A percentile compares a stretch with the other conserved stretches of the same genome.
These are phyloP conservation scores for Paramecium sonneborni DNA, from an alignment of 73 alveolate species.

Conservation along the genomic window DNA sequence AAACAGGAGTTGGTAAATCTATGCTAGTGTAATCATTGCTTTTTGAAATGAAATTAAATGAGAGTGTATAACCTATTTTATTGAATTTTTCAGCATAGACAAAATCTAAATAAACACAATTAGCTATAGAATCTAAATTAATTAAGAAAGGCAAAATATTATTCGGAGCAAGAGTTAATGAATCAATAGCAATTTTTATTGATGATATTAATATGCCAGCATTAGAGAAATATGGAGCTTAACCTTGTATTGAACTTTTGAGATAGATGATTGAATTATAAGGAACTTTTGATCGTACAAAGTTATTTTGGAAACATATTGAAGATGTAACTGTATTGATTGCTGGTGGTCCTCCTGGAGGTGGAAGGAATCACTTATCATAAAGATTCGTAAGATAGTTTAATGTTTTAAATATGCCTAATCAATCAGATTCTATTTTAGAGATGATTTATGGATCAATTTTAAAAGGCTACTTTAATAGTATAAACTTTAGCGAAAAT, in stretches of 20 bases:
- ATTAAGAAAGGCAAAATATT: constrained; percentile 93
- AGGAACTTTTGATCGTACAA: constrained; percentile 93
- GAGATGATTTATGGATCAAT: constrained; percentile 81
- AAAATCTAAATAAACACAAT: constrained; percentile 84
- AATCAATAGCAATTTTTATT: constrained; percentile 88
- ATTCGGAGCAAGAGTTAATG: constrained; percentile 92
- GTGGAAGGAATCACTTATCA: constrained; percentile 94
- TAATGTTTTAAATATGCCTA: constrained; percentile 88
- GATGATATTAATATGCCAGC: constrained; percentile 98
- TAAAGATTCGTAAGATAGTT: constrained; percentile 94
- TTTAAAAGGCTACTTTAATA: constrained; percentile 74
- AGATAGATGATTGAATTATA: constrained; percentile 91
- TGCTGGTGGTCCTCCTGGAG: constrained; percentile 98
- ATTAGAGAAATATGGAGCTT: constrained; percentile 90
- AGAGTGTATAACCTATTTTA: constrained; percentile 77
- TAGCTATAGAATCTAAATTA: constrained; percentile 88
- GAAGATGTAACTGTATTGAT: constrained; percentile 89
- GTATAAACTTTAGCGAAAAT: constrained; percentile 79
- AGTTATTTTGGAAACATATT: constrained; percentile 87
- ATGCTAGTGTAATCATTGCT: constrained; percentile 87
- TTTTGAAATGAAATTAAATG: constrained; percentile 72
- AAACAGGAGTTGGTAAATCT: constrained; percentile 97
- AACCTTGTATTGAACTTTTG: constrained; percentile 93
- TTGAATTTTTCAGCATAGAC: constrained; percentile 93
- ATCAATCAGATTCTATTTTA: constrained; percentile 68